Conservation (phyloP, 2,329 filamentous ascomycete species). For the Neonectria sp. region DNA sequence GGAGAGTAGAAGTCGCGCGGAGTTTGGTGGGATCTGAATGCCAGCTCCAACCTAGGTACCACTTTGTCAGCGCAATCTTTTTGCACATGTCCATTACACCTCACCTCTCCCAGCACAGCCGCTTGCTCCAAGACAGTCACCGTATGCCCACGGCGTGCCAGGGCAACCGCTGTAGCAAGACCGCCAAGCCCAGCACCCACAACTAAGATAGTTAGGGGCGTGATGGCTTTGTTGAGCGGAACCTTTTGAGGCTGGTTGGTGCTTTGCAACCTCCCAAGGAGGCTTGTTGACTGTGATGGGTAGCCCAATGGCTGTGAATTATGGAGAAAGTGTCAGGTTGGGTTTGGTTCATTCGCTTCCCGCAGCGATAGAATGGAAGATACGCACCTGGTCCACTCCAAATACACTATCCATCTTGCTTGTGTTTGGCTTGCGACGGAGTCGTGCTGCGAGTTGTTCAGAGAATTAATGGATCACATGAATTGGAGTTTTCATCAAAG, state of each 20-base stretch:
- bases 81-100: not conserved
- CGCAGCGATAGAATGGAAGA: not conserved
- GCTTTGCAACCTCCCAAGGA: conserved; percentile 12
- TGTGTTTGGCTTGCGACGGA: not conserved
- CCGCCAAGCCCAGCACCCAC: conserved; percentile 61
- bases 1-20: conserved; percentile 47
- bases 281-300: conserved; percentile 15
- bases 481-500: too few species aligned
- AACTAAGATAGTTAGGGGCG: conserved; percentile 36
- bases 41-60: conserved; percentile 47
- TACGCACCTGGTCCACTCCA: not conserved
- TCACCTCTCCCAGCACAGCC: conserved; percentile 55
- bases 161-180: conserved; percentile 56
- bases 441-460: too few species aligned
- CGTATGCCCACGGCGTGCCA: conserved; percentile 54
- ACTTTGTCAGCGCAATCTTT: not conserved
- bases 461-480: too few species aligned
- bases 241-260: not conserved
- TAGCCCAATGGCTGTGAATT: conserved; percentile 10
- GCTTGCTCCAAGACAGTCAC: conserved; percentile 59
- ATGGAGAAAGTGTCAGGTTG: not conserved
- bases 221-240: not conserved
- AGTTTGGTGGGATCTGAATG: conserved; percentile 53
- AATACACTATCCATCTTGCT: not conserved
- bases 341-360: not conserved